Conservation (phyloP, 169 alveolate genomes). For the Babesia bigemina region DNA sequence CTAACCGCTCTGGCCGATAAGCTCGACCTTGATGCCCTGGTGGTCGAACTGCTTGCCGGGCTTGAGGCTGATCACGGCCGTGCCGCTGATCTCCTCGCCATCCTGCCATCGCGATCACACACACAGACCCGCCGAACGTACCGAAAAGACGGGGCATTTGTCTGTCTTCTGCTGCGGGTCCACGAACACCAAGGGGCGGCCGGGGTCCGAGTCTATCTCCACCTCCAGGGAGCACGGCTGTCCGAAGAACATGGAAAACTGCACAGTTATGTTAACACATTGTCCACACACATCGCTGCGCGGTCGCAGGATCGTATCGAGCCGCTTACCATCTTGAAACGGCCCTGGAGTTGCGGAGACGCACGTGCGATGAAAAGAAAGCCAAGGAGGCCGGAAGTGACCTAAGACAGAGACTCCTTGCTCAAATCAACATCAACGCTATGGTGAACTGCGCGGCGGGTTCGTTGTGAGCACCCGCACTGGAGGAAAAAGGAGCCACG, state of each 20-base stretch:
- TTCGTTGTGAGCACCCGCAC: background rate
- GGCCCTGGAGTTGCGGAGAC: background rate
- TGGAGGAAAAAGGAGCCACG: background rate
- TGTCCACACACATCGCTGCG: background rate
- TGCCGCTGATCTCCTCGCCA: conserved; percentile 90
- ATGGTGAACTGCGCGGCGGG: background rate
- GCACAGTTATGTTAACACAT: background rate
- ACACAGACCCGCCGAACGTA: background rate
- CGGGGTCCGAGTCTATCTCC: conserved; percentile 73
- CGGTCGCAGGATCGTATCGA: background rate
- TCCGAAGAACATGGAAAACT: conserved; percentile 81
- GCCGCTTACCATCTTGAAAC: conserved; percentile 19
- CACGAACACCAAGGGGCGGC: conserved; percentile 69
- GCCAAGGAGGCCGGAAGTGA: background rate
- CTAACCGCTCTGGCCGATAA: conserved; percentile 94
- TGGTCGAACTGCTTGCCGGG: conserved; percentile 96
- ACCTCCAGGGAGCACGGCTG: conserved; percentile 75
- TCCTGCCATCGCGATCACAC: conserved; percentile 61
- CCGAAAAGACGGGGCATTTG: conserved; percentile 83
- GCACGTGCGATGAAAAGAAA: conserved; percentile 8
- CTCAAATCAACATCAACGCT: background rate
- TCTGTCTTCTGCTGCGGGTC: conserved; percentile 80
- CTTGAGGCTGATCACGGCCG: conserved; percentile 87
- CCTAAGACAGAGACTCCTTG: background rate
- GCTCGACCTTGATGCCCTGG: conserved; percentile 95